Evolutionary conservation across 345 rosid genomes (phyloP).

Genomic region (Clarkia xantiana): DNA sequence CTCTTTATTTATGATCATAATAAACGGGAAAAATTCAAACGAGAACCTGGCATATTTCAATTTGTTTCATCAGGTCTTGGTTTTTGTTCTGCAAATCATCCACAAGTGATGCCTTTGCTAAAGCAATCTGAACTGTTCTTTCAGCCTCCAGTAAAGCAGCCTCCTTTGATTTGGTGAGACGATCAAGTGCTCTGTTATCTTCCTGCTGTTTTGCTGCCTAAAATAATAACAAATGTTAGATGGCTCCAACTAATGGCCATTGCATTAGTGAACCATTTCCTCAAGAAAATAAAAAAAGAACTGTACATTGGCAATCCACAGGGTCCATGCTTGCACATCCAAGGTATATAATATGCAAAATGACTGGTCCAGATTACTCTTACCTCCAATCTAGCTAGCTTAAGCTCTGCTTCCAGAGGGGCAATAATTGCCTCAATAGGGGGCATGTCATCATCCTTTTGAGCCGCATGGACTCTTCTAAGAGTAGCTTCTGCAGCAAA

Average conservation of each 20-base stretch:
- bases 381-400: slow-evolving; percentile 35
- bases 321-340: too few species aligned
- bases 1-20: neutral
- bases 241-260: neutral
- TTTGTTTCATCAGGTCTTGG: slow-evolving; percentile 40
- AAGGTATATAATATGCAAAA: too few species aligned
- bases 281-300: too few species aligned
- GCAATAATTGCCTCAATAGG: slow-evolving; percentile 41
- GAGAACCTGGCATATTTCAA: slow-evolving; percentile 38
- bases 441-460: slow-evolving; percentile 44
- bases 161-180: slow-evolving; percentile 41
- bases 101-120: slow-evolving; percentile 36
- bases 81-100: slow-evolving; percentile 43
- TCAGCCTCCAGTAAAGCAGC: slow-evolving; percentile 41
- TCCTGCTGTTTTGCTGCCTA: slow-evolving; percentile 34
- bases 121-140: slow-evolving; percentile 33
- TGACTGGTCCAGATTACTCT: neutral
- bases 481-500: slow-evolving; percentile 44
- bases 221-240: neutral
- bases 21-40: neutral
- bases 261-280: neutral
- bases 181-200: slow-evolving; percentile 34
- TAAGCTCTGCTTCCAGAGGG: slow-evolving; percentile 38
- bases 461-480: slow-evolving; percentile 41
- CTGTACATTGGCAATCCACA: too few species aligned